phyloP scores from a whole-genome alignment of 805 yeast genomes.

The Candida broadrunensis region DNA sequence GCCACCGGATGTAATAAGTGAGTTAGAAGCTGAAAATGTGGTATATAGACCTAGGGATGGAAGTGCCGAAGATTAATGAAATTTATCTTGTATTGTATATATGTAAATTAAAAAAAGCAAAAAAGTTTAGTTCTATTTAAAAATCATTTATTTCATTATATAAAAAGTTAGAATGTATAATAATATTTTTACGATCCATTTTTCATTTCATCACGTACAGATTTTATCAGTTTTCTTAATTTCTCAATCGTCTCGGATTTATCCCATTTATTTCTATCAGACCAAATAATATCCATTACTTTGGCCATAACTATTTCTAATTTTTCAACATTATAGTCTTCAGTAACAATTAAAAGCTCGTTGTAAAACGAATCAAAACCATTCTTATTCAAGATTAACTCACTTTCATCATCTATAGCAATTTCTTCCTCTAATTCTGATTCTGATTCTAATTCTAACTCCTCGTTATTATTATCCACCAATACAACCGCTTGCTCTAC shows the following conservation, averaged over 20 bases:
- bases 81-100: not conserved
- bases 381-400: not conserved
- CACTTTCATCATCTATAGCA: constrained; percentile 18
- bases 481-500: not conserved
- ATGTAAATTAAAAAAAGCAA: not conserved
- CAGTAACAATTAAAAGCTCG: constrained; percentile 26
- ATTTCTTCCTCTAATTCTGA: constrained; percentile 35
- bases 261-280: constrained; percentile 50
- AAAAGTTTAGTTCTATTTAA: constrained; percentile 1
- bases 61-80: constrained; percentile 56
- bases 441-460: constrained; percentile 16
- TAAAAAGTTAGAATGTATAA: not conserved
- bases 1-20: constrained; percentile 80
- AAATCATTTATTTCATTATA: not conserved
- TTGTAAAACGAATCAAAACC: constrained; percentile 19
- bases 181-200: not conserved
- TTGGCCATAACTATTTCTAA: constrained; percentile 52
- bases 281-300: constrained; percentile 73
- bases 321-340: constrained; percentile 32
- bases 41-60: constrained; percentile 96
- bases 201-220: not conserved
- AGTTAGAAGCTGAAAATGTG: constrained; percentile 69
- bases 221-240: constrained; percentile 15
- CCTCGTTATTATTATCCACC: not conserved
- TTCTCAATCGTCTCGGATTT: constrained; percentile 35